Conservation (phyloP, 2,329 filamentous ascomycete genomes). For the Paramyrothecium sp. region DNA sequence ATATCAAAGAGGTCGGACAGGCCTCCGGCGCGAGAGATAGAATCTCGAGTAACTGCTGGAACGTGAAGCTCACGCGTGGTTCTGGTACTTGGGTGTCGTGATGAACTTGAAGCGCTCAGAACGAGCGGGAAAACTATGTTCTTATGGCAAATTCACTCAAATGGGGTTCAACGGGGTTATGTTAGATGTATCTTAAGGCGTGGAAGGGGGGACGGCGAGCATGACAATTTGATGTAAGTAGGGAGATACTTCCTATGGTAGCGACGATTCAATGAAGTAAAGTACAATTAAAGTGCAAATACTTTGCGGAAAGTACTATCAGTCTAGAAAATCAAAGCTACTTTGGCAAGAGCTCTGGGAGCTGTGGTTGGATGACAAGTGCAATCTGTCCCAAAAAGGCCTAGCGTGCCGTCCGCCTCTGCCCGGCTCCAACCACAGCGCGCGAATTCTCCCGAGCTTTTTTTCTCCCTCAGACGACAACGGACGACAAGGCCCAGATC, state of each 20-base stretch:
- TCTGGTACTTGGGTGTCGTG: background rate
- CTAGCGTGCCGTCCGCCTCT: constrained; percentile 22
- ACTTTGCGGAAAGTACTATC: background rate
- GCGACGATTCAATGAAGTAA: background rate
- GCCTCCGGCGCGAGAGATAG: constrained; percentile 8
- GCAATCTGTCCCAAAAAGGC: constrained; percentile 20
- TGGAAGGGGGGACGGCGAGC: background rate
- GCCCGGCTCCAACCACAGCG: constrained; percentile 22
- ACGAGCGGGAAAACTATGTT: too few relatives aligned
- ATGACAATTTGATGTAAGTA: background rate
- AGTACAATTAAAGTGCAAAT: background rate
- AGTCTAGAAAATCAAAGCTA: background rate
- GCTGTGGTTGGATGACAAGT: background rate
- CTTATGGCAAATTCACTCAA: too few relatives aligned
- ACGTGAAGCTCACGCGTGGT: background rate
- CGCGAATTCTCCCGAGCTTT: constrained; percentile 48
- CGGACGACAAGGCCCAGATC: constrained; percentile 18
- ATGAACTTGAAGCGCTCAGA: too few relatives aligned
- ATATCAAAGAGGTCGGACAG: constrained; percentile 12
- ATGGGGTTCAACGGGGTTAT: too few relatives aligned
- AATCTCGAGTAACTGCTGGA: constrained; percentile 20
- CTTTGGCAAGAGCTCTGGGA: background rate
- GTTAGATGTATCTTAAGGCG: background rate
- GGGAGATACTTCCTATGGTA: background rate
- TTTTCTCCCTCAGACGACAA: constrained; percentile 38